Conservation (phyloP, 192 early-diverging fungal genomes). For the Umbelopsis ramanniana region DNA sequence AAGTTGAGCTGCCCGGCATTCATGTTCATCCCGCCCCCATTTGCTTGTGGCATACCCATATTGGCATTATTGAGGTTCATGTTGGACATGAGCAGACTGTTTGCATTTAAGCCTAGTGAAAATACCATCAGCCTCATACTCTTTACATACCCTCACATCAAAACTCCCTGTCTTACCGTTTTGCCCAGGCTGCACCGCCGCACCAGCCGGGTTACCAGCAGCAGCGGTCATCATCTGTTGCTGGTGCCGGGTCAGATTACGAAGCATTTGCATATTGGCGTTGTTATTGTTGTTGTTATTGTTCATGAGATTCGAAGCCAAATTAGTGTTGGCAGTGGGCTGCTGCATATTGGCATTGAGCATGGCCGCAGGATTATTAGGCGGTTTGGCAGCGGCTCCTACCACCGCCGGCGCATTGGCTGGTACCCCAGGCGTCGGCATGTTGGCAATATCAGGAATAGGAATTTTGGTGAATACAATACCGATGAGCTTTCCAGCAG, state of each 20-base stretch:
- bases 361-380: constrained; percentile 9
- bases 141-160: no score
- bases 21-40: constrained; percentile 22
- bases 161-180: constrained; percentile 24
- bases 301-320: constrained; percentile 25
- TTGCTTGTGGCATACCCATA: constrained; percentile 11
- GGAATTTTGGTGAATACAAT: constrained; percentile 39
- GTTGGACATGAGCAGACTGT: constrained; percentile 43
- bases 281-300: constrained; percentile 3
- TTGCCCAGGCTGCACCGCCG: constrained; percentile 12
- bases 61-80: constrained; percentile 34
- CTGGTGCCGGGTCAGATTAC: constrained; percentile 25
- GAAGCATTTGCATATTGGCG: constrained; percentile 26
- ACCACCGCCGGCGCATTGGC: neutral
- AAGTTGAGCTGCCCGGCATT: constrained; percentile 21
- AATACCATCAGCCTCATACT: no score
- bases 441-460: constrained; percentile 37
- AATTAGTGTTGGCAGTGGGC: constrained; percentile 8
- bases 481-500: constrained; percentile 40
- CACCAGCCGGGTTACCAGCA: constrained; percentile 11
- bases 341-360: constrained; percentile 5
- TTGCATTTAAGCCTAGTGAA: constrained; percentile 29
- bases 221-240: constrained; percentile 30
- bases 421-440: neutral
- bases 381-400: neutral